Evolutionary conservation across 2,329 filamentous ascomycete species (phyloP).

Genomic region (Colletotrichum sp.): DNA sequence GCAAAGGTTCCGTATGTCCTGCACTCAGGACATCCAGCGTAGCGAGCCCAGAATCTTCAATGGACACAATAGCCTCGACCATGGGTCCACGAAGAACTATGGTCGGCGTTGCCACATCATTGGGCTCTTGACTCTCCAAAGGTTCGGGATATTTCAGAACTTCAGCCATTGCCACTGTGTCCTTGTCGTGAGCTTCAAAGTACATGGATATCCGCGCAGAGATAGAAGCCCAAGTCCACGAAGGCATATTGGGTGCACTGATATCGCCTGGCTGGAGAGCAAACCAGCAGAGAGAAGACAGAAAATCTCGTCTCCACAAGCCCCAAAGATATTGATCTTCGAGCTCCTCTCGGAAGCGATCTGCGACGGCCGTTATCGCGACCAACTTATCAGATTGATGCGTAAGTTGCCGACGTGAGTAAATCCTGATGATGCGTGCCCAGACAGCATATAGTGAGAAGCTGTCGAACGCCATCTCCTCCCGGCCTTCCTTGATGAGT

Average conservation of each 20-base stretch:
- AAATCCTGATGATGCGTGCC: neutral
- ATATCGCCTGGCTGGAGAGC: neutral
- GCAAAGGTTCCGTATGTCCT: neutral
- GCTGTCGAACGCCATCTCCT: neutral
- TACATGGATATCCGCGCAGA: neutral
- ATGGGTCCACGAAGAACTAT: neutral
- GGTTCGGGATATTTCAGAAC: neutral
- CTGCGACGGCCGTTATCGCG: neutral
- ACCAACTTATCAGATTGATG: neutral
- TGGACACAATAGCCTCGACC: neutral
- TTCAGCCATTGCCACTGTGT: neutral
- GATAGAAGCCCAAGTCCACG: neutral
- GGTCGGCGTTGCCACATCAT: neutral
- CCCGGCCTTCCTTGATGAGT: neutral
- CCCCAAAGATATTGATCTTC: neutral
- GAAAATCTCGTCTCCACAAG: neutral
- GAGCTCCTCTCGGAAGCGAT: neutral
- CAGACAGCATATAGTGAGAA: neutral
- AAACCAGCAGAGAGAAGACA: neutral
- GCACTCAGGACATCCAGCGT: neutral
- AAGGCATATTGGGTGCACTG: neutral
- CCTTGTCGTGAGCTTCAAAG: neutral
- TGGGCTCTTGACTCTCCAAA: no score
- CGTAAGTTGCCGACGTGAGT: neutral
- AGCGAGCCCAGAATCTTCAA: neutral